Conservation (phyloP, 208 protist genomes). For the Leishmania guyanensis region DNA sequence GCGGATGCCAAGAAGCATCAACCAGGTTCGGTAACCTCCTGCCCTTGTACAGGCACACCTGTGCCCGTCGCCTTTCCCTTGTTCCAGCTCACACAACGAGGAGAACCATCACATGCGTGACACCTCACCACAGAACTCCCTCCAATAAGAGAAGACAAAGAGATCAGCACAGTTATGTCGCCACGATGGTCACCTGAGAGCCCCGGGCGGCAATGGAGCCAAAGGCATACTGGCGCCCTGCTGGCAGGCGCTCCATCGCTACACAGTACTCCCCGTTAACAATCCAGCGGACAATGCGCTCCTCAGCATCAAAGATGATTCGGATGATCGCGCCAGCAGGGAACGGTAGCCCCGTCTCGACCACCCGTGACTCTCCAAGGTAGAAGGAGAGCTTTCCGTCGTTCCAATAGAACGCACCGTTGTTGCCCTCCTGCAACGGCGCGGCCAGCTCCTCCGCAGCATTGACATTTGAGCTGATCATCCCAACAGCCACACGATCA, state of each 20-base stretch:
- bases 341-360: constrained; percentile 47
- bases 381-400: constrained; percentile 61
- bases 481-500: constrained; percentile 54
- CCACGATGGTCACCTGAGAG: constrained; percentile 64
- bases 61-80: not conserved
- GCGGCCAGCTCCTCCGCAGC: constrained; percentile 8
- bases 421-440: constrained; percentile 17
- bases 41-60: not conserved
- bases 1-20: not conserved
- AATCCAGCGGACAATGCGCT: constrained; percentile 53
- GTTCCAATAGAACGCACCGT: constrained; percentile 67
- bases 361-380: constrained; percentile 34
- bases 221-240: constrained; percentile 51
- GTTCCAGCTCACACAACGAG: not conserved
- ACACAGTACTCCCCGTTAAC: constrained; percentile 50
- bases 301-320: constrained; percentile 59
- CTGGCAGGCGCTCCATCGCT: constrained; percentile 58
- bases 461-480: constrained; percentile 27
- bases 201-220: constrained; percentile 38
- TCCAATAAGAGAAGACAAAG: not conserved
- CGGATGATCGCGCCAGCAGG: constrained; percentile 32
- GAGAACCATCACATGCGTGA: not conserved
- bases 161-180: not conserved
- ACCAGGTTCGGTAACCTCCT: not conserved
- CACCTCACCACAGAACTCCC: not conserved